Conservation (phyloP, 257 asterid genomes). For the Salvia rosmarinus region DNA sequence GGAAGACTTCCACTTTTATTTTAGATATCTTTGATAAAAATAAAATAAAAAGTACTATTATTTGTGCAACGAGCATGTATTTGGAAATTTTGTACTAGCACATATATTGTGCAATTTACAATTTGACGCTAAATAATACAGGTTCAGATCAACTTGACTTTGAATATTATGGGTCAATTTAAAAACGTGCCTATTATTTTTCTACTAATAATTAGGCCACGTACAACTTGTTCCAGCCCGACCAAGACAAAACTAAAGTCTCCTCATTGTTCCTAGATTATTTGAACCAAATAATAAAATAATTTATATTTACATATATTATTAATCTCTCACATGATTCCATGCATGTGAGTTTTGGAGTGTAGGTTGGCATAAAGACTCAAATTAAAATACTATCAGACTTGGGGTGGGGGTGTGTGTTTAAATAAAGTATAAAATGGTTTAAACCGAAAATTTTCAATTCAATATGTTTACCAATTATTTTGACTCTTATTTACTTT, state of each 20-base stretch:
- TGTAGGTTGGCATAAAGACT: not conserved
- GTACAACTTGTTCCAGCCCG: not conserved
- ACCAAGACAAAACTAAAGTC: not conserved
- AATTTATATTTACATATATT: not conserved
- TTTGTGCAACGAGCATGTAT: not conserved
- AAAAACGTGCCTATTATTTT: too few relatives aligned
- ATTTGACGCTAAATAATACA: not conserved
- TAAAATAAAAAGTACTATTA: too few relatives aligned
- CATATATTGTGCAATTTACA: not conserved
- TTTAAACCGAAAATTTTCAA: not conserved
- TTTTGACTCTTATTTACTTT: not conserved
- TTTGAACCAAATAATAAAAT: not conserved
- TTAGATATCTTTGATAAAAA: not conserved
- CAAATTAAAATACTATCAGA: not conserved
- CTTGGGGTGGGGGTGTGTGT: too few relatives aligned
- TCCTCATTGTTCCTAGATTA: not conserved
- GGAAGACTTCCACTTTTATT: not conserved
- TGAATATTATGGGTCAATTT: too few relatives aligned
- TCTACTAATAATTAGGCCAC: not conserved
- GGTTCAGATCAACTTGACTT: not conserved
- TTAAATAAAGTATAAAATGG: not conserved
- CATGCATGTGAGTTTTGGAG: slow-evolving; percentile 6
- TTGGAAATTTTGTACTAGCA: not conserved
- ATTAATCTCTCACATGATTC: not conserved
- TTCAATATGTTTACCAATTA: not conserved